These are phyloP conservation scores for Penicillium rolfsii DNA, from an alignment of 2,329 filamentous ascomycete genomes.

Conservation along the genomic window DNA sequence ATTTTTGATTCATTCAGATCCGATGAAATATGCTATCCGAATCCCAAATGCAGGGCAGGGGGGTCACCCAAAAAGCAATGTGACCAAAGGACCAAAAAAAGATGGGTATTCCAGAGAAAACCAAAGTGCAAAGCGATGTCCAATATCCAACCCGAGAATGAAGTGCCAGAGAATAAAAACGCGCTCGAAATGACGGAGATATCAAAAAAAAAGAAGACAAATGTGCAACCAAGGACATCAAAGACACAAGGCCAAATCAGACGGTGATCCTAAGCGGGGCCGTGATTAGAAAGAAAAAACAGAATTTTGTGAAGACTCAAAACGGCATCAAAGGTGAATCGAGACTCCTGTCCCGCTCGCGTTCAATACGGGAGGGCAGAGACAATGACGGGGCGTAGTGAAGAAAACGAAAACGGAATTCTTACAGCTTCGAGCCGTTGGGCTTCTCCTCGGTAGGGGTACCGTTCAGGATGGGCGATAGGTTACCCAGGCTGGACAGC, in stretches of 20 bases:
- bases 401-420: conserved; percentile 1
- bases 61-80: conserved; percentile 14
- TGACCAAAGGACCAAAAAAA: conserved; percentile 9
- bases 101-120: conserved; percentile 20
- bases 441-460: conserved; percentile 35
- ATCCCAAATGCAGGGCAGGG: conserved; percentile 11
- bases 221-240: conserved; percentile 1
- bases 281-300: conserved; percentile 21
- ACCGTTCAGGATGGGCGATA: conserved; percentile 30
- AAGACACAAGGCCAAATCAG: conserved; percentile 19
- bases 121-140: not conserved
- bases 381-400: not conserved
- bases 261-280: conserved; percentile 20
- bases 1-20: conserved; percentile 11
- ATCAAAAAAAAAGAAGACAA: not conserved
- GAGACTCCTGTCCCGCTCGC: not conserved
- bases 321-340: not conserved
- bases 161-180: not conserved
- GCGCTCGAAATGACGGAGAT: conserved; percentile 25
- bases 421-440: conserved; percentile 41
- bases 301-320: not conserved
- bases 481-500: conserved; percentile 40
- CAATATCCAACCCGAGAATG: too few relatives aligned
- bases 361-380: not conserved
- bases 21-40: conserved; percentile 12